Evolutionary conservation across 176 grass and related monocot genomes (phyloP).

Genomic region (Stipa capillata): DNA sequence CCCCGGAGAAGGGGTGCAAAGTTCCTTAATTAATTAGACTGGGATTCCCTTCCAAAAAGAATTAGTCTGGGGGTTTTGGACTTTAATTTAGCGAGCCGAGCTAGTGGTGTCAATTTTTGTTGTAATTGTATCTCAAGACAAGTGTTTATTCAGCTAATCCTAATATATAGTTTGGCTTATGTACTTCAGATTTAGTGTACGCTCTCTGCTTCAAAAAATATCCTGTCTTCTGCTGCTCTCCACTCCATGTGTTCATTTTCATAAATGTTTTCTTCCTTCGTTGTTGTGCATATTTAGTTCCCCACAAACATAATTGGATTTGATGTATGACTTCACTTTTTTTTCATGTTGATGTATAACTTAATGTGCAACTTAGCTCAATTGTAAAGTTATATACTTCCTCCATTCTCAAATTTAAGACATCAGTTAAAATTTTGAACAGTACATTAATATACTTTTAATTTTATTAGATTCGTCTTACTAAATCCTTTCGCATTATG

Average conservation of each 20-base stretch:
- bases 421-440: too few species aligned
- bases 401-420: too few species aligned
- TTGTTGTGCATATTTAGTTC: neutral
- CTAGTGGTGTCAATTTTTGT: slow-evolving; percentile 5
- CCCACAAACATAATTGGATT: too few species aligned
- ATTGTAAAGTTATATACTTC: neutral
- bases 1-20: neutral
- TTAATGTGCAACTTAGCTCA: neutral
- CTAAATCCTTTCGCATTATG: too few species aligned
- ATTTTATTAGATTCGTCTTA: too few species aligned
- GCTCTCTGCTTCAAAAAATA: neutral
- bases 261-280: neutral
- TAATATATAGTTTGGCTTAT: slow-evolving; percentile 41
- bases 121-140: slow-evolving; percentile 13
- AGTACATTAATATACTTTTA: too few species aligned
- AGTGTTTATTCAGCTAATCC: slow-evolving; percentile 36
- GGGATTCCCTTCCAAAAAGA: neutral
- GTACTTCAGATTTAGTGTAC: neutral
- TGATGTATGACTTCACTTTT: too few species aligned
- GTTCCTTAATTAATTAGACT: slow-evolving; percentile 19
- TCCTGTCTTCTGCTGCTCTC: neutral
- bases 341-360: neutral
- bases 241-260: neutral
- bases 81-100: slow-evolving; percentile 10
- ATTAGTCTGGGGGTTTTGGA: slow-evolving; percentile 10